Conservation (phyloP, 2,329 filamentous ascomycete genomes). For the Diaporthe aspalathi region DNA sequence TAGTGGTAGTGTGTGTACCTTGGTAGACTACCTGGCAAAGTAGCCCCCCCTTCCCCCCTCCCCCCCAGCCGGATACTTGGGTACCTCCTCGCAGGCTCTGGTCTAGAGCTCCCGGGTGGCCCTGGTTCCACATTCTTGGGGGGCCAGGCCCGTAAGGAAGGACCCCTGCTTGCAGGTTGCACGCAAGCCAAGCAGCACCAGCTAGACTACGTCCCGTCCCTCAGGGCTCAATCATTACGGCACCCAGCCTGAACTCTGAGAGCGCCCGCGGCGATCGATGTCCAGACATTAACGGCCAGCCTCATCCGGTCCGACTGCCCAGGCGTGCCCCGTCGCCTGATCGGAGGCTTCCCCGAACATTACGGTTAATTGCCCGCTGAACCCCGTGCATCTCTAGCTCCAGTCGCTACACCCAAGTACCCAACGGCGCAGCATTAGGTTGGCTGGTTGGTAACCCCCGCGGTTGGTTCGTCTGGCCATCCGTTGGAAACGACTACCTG, state of each 20-base stretch:
- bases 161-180: slow-evolving; percentile 11
- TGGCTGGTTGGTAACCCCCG: slow-evolving; percentile 2
- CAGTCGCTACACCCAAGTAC: neutral
- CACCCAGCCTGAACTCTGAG: neutral
- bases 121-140: neutral
- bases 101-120: neutral
- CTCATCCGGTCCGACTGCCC: neutral
- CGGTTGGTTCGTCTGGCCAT: slow-evolving; percentile 17
- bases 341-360: slow-evolving; percentile 19
- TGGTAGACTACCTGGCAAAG: no score
- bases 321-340: neutral
- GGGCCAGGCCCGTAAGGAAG: neutral
- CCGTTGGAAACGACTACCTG: slow-evolving; percentile 12
- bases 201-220: slow-evolving; percentile 20
- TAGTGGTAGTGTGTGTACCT: no score
- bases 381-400: slow-evolving; percentile 12
- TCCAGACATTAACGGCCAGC: slow-evolving; percentile 12
- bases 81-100: no score
- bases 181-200: slow-evolving; percentile 13
- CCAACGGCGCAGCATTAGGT: slow-evolving; percentile 5
- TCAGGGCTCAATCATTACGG: neutral
- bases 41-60: no score
- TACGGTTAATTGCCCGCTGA: neutral
- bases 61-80: no score
- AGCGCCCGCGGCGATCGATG: slow-evolving; percentile 8